A percentile compares a stretch with the other conserved stretches of the same genome.
phyloP scores from a whole-genome alignment of 2,329 filamentous ascomycete species.

The Trichoderma afroharzianum region DNA sequence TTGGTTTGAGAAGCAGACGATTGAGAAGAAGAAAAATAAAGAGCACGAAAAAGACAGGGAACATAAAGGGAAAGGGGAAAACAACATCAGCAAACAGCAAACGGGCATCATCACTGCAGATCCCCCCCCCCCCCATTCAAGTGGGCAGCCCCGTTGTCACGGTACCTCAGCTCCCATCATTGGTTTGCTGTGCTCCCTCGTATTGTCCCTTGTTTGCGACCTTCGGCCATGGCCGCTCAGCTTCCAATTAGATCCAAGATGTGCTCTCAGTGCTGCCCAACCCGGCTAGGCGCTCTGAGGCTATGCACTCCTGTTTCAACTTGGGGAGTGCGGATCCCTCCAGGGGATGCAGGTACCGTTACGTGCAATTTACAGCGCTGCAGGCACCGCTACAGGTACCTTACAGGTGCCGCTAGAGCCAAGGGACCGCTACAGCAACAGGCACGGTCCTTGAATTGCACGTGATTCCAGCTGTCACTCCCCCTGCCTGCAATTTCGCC shows the following conservation, averaged over 20 bases:
- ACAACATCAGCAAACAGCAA: neutral
- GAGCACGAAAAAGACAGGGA: neutral
- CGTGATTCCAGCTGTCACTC: slow-evolving; percentile 4
- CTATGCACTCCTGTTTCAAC: slow-evolving; percentile 19
- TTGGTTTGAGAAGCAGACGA: neutral
- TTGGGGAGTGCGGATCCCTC: slow-evolving; percentile 47
- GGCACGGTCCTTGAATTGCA: slow-evolving; percentile 4
- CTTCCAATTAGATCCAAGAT: neutral
- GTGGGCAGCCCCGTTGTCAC: neutral
- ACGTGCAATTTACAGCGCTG: neutral
- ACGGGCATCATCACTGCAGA: neutral
- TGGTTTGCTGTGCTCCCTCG: neutral
- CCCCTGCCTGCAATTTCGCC: slow-evolving; percentile 14
- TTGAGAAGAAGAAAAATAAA: neutral
- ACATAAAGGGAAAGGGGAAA: neutral
- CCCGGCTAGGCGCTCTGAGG: slow-evolving; percentile 4
- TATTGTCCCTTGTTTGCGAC: neutral
- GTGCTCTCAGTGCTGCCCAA: neutral
- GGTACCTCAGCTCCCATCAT: neutral
- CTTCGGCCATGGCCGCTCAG: neutral
- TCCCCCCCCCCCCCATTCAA: neutral
- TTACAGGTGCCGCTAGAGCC: neutral
- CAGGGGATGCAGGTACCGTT: slow-evolving; percentile 15
- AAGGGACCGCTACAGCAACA: neutral
- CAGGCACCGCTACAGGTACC: neutral